Conservation (phyloP, 73 alveolate species). For the Strombidium stylifer region DNA sequence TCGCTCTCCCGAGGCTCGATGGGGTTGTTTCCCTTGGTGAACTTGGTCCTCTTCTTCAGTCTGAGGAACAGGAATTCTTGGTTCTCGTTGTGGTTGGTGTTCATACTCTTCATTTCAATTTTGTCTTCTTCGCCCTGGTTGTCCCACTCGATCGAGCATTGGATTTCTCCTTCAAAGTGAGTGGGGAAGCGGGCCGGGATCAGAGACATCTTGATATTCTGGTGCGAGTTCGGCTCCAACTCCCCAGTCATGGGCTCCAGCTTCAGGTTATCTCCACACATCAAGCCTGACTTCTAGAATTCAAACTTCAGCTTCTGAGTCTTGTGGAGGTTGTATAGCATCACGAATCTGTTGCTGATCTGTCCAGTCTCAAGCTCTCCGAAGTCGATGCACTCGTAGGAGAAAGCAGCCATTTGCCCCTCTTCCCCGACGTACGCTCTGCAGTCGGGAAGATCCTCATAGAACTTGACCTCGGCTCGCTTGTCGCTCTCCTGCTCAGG, state of each 20-base stretch:
- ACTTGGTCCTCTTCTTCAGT: slow-evolving; percentile 57
- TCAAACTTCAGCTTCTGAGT: slow-evolving; percentile 87
- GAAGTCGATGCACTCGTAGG: slow-evolving; percentile 95
- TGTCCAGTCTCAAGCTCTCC: slow-evolving; percentile 92
- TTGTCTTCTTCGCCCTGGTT: slow-evolving; percentile 44
- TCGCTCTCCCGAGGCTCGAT: slow-evolving; percentile 41
- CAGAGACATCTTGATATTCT: slow-evolving; percentile 76
- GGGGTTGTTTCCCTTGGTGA: slow-evolving; percentile 29
- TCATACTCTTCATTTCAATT: slow-evolving; percentile 35
- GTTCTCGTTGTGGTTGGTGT: slow-evolving; percentile 44
- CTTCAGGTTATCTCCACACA: slow-evolving; percentile 85
- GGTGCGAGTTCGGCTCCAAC: slow-evolving; percentile 75
- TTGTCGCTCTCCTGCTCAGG: slow-evolving; percentile 31
- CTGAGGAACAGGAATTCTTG: slow-evolving; percentile 77
- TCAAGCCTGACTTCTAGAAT: slow-evolving; percentile 90
- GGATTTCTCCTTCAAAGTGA: slow-evolving; percentile 91
- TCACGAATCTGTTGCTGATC: slow-evolving; percentile 86
- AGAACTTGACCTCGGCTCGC: slow-evolving; percentile 37
- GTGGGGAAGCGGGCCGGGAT: slow-evolving; percentile 76
- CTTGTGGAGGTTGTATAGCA: slow-evolving; percentile 86
- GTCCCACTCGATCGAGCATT: slow-evolving; percentile 88
- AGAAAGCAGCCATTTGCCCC: slow-evolving; percentile 90
- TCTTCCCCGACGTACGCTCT: slow-evolving; percentile 54
- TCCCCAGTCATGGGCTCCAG: slow-evolving; percentile 83
- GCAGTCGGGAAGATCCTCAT: slow-evolving; percentile 63